Evolutionary conservation across 108 stramenopile species (phyloP), one percentile per base, ranked within the genome.

Genomic region (Ochromonas danica): DNA sequence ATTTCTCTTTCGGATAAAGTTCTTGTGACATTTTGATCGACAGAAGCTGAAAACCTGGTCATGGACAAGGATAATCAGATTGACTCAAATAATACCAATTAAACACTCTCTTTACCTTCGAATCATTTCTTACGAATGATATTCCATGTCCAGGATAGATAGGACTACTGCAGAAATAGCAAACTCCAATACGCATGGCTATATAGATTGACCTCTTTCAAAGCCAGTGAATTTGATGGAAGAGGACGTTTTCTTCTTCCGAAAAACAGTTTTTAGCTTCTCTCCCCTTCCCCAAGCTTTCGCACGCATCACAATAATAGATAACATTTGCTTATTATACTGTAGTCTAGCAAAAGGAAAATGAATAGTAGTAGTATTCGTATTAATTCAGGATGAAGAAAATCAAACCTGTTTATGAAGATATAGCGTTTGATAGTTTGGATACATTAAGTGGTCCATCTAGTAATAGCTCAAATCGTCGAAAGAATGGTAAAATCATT

Each of bases 131-230:
- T 61, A 96, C 98, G 83, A 99, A 99, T 61, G 90, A 85, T 80
- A 96, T 95, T 14, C 98, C 98, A 79, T 99, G 98, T 6, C 98
- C 98, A 1, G 98, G 98, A 82, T 99, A 99, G 80, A 87, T 84
- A 36, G 96, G 96, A 30, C 94, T 92, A 1, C 93, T 93, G 83
- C 97, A 99, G 83, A 98, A 97, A 87, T 96, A 96, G 82, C 97
- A 98, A 82, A 92, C 91, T 86, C 94, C 95, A 80, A 98, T 91
- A 80, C 97, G 89, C 94, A 98, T 97, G 45, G 45, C n/a, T n/a
- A n/a, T n/a, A n/a, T 25, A 60, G 25, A 60, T 25, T 60, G 57
- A 60, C 25, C 57, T 25, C 57, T 60, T 25, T 60, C 57, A 60
- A 25, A 25, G 57, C 57, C 25, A 60, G 25, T 60, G n/a, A 25